These are phyloP conservation scores for Toxicodendron radicans DNA, from an alignment of 345 rosid genomes.

Conservation along the genomic window DNA sequence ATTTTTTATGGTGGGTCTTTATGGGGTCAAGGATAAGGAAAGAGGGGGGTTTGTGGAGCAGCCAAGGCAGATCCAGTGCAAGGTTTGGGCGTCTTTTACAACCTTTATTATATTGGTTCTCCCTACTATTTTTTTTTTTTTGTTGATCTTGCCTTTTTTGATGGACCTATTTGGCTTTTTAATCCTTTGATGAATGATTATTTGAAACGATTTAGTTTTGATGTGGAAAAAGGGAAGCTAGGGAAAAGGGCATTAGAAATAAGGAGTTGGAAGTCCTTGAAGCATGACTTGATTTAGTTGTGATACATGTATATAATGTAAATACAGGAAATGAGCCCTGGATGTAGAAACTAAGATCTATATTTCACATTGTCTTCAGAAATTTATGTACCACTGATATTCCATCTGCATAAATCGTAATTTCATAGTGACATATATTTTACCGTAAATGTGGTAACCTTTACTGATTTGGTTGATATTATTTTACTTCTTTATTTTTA, in stretches of 20 bases:
- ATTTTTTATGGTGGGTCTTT: neutral
- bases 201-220: neutral
- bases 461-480: neutral
- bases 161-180: neutral
- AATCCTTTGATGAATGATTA: conserved; percentile 6
- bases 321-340: too few species aligned
- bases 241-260: too few species aligned
- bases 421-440: too few species aligned
- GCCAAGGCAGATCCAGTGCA: conserved; percentile 27
- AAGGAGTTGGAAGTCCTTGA: too few species aligned
- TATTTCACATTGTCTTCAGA: too few species aligned
- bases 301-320: too few species aligned
- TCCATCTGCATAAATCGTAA: too few species aligned
- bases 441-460: neutral
- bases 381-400: too few species aligned
- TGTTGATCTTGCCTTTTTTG: neutral
- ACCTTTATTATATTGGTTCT: neutral
- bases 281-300: too few species aligned
- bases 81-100: conserved; percentile 25
- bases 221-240: neutral
- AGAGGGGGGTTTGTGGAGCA: conserved; percentile 21
- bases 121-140: neutral
- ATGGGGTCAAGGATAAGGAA: conserved; percentile 21
- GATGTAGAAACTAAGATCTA: too few species aligned
- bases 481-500: neutral